Percentiles rank a stretch among this genome's conserved stretches.
Conservation (phyloP, 495 filamentous ascomycete species). For the Neurospora tetraspora region DNA sequence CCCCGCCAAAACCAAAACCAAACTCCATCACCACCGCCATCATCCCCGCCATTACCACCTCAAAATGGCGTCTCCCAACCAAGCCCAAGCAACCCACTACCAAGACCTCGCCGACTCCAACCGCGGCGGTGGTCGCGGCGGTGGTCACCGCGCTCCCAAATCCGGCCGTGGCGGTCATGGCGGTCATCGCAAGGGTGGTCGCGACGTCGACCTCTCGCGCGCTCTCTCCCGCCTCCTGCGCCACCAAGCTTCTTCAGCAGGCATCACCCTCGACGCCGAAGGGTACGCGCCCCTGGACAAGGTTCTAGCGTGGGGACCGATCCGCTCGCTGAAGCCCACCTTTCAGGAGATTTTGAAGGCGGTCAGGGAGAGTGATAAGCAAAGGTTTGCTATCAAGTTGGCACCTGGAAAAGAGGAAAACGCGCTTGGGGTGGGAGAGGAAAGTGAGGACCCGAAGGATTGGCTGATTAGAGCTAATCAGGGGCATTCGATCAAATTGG, state of each 20-base stretch:
- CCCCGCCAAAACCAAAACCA: not conserved
- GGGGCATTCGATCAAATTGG: constrained; percentile 70
- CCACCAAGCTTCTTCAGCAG: constrained; percentile 73
- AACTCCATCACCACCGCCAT: not conserved
- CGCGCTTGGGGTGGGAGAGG: no score
- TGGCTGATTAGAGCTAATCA: constrained; percentile 93
- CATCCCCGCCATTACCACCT: not conserved
- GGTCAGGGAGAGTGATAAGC: constrained; percentile 73
- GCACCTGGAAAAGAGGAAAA: no score
- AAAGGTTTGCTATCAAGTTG: constrained; percentile 74
- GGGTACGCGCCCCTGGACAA: constrained; percentile 72
- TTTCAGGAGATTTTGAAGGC: constrained; percentile 63
- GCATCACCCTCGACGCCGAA: constrained; percentile 61
- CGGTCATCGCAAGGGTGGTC: constrained; percentile 22
- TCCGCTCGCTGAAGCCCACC: constrained; percentile 58
- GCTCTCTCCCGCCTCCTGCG: constrained; percentile 69
- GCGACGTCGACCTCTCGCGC: constrained; percentile 67
- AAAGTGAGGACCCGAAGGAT: constrained; percentile 45
- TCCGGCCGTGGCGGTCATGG: constrained; percentile 15
- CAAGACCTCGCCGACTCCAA: not conserved
- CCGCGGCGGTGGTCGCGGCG: not conserved
- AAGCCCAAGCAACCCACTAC: not conserved
- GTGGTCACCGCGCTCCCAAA: constrained; percentile 5
- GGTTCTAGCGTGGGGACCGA: constrained; percentile 60
- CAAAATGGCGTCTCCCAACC: not conserved